Evolutionary conservation across 768 basidiomycete species (phyloP), one percentile per base, ranked within the genome.

Genomic region (Tylopilus sp.): DNA sequence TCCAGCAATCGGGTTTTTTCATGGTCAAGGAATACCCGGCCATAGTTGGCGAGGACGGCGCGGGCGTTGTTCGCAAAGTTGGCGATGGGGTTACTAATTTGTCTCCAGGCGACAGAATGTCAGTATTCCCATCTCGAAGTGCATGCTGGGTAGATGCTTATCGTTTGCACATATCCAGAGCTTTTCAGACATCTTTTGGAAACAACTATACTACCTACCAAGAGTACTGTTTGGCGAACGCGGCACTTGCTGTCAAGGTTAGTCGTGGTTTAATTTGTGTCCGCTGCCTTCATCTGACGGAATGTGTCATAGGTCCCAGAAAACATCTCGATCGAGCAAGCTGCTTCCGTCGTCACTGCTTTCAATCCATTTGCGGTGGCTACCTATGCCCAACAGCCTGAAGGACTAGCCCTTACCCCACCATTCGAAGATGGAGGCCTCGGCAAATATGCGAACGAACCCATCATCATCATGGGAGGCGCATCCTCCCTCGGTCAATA

Each of bases 401-500:
- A 57, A n/a, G 70, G 70, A 12, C 56, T 64, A 14, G 72, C 50
- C 11, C 29, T 70, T 14, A 50, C 49, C 4, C 53, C 69, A 24
- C 70, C 71, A 1, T 72, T 69, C 54, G 60, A 62, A 16, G 54
- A 50, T n/a, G 64, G 59, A 6, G 69, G 69, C 2, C 45, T 54
- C 10, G 72, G 62, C 11, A 70, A 68, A 48, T 70, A 73, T 52
- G 56, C 62, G 8, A 62, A 60, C 16, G 63, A 69, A 50, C 68
- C 72, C 3, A 56, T 71, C 19, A 10, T 76, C 9, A 60, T 76
- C 16, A 55, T 73, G 38, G 75, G 73, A 36, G 75, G 75, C 17
- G 59, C 72, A 6, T 58, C 64, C 13, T 71, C 69, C n/a, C 55
- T 76, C 9, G 75, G 74, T 3, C 72, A 75, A 55, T 70, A 61